phyloP scores from a whole-genome alignment of 192 early-diverging fungal genomes.

The Backusella sp. region DNA sequence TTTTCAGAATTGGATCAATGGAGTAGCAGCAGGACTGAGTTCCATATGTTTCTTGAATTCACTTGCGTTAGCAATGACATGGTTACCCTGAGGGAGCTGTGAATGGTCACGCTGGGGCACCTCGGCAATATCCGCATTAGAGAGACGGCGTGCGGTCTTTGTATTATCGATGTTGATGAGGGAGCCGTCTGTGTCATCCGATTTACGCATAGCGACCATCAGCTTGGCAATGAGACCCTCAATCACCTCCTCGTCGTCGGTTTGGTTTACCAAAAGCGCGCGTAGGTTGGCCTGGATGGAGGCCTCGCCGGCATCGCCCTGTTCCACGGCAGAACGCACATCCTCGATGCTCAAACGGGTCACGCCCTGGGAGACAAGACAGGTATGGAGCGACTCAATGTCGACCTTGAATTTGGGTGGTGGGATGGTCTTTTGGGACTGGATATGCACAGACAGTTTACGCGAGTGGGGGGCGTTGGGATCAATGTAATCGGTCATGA shows the following conservation, averaged over 20 bases:
- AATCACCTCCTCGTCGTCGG: conserved; percentile 29
- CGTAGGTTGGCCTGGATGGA: conserved; percentile 22
- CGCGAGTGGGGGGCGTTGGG: conserved; percentile 45
- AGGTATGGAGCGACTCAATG: conserved; percentile 36
- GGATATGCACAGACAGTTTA: conserved; percentile 66
- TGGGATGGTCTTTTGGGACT: conserved; percentile 42
- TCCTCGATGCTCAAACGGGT: conserved; percentile 22
- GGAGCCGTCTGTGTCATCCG: conserved; percentile 12
- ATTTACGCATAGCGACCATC: conserved; percentile 22
- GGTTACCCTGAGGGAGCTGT: background rate
- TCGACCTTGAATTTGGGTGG: conserved; percentile 30
- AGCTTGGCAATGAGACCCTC: conserved; percentile 28
- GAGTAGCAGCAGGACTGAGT: conserved; percentile 43
- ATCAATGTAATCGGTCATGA: conserved; percentile 58
- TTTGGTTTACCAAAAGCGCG: conserved; percentile 28
- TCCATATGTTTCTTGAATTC: conserved; percentile 49
- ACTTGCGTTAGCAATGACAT: conserved; percentile 41
- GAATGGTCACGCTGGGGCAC: background rate
- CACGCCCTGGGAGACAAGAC: conserved; percentile 22
- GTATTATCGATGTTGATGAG: background rate
- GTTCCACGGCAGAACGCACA: conserved; percentile 25
- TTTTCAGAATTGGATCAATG: conserved; percentile 18
- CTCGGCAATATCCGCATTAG: background rate
- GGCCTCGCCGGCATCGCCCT: conserved; percentile 18
- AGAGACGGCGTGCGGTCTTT: background rate